A percentile compares a stretch with the other conserved stretches of the same genome.
These are phyloP conservation scores for Pseudocercospora fijiensis DNA, from an alignment of 2,329 filamentous ascomycete genomes.

Conservation along the genomic window DNA sequence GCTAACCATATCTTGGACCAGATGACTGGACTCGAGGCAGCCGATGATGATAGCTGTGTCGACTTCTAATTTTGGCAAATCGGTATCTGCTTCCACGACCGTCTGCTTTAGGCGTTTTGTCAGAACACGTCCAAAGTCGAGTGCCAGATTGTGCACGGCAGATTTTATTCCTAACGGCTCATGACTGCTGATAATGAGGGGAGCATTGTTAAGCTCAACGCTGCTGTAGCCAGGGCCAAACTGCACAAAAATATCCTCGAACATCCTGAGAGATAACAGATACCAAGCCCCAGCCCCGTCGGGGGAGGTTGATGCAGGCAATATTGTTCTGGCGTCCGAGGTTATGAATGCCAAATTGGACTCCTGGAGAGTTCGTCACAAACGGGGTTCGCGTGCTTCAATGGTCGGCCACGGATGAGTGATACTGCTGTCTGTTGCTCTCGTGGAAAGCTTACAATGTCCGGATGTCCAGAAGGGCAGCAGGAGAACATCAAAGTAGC, in stretches of 20 bases:
- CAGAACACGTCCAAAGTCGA: neutral
- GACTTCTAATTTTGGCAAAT: neutral
- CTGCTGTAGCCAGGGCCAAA: neutral
- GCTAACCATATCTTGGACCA: conserved; percentile 60
- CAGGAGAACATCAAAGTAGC: neutral
- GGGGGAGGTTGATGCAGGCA: neutral
- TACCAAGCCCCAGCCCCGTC: neutral
- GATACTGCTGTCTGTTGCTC: neutral
- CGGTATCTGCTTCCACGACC: neutral
- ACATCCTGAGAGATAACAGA: neutral
- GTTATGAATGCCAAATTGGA: neutral
- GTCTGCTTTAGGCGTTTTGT: neutral
- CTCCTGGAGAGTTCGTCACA: too few species aligned
- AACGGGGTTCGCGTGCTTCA: neutral
- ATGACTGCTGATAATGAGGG: neutral
- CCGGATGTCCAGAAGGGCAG: neutral
- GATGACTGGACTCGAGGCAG: conserved; percentile 38
- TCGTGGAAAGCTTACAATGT: neutral
- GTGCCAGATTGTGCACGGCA: neutral
- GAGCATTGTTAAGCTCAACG: neutral
- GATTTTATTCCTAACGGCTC: neutral
- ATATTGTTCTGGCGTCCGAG: neutral
- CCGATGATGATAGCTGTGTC: neutral
- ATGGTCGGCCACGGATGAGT: neutral
- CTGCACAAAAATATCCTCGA: neutral